Base-by-base conservation (phyloP, 2,329 filamentous ascomycete genomes). In the Apiospora kogelbergensis region DNA sequence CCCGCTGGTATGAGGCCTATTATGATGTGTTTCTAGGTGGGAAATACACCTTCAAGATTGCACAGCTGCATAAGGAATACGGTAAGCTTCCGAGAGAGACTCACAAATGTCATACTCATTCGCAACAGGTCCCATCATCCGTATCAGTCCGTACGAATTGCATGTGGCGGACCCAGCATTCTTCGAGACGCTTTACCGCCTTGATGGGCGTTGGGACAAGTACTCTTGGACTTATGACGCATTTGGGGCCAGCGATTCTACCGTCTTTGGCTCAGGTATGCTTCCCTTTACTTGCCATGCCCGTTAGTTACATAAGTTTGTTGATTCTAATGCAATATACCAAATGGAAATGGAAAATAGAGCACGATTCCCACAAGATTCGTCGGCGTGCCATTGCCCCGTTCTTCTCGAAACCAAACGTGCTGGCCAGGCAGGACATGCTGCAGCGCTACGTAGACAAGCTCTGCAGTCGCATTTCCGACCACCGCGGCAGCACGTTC, bases 171-270 rank as follows among this genome's bases (percentile, higher is more conserved):
- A 72, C n/a, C 67, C 70, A 0, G 69, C 68, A 64, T 82, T 84
- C 72, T 78, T 80, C 69, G 76, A 81, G 48, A 80, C 81, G 45
- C 71, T 84, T 24, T 83, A 81, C 15, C 75, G 76, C 33, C 71
- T 76, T 4, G 75, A 71, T 57, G 71, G 74, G 44, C 74, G 72
- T 11, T 74, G 80, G 63, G 73, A 81, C 41, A 80, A 81, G 70
- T 57, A 57, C 6, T 10, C 48, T 30, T 57, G 48, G 48, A 30
- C 48, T 3, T 30, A 33, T 5, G 48, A 57, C 3, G 48, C 48
- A 20, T 57, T 57, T 4, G 48, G 48, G 15, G 2, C 24, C 5
- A 30, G 15, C 13, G 48, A 9, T 1, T 53, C 46, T 2, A 53
- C 46, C 24, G 13, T 53, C 15, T 53, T 53, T 15, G 13, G 70